These are phyloP conservation scores for Cucumis hystrix DNA, from an alignment of 306 rosid genomes.

Conservation along the genomic window DNA sequence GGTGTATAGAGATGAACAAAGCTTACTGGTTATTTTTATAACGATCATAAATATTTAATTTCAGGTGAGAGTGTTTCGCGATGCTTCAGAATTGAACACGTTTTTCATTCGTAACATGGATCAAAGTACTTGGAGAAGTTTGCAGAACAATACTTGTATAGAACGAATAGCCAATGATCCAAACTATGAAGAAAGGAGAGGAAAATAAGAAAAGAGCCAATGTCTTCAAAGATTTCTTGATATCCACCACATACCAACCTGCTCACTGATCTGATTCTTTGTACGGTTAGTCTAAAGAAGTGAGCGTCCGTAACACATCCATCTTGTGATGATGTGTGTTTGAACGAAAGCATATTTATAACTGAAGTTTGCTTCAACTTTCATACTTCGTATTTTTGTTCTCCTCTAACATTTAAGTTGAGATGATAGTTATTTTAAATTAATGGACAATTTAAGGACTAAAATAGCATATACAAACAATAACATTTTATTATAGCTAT, in stretches of 20 bases:
- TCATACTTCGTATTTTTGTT: background rate
- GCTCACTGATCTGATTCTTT: background rate
- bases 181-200: background rate
- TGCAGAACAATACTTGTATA: background rate
- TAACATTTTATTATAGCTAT: too few species aligned
- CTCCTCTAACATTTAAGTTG: too few species aligned
- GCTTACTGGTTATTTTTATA: background rate
- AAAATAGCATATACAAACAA: too few species aligned
- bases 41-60: background rate
- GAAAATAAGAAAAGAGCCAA: background rate
- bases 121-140: background rate
- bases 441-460: too few species aligned
- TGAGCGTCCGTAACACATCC: background rate
- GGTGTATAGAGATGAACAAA: too few species aligned
- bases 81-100: background rate
- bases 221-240: background rate
- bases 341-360: background rate
- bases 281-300: background rate
- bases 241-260: background rate
- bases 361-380: background rate
- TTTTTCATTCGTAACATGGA: background rate
- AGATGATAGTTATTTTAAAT: too few species aligned
- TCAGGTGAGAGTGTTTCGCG: background rate
- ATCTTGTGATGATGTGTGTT: background rate
- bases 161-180: background rate